Percentiles rank a stretch among this genome's conserved stretches.
phyloP scores from a whole-genome alignment of 768 basidiomycete genomes.

The Lactarius evosmus region DNA sequence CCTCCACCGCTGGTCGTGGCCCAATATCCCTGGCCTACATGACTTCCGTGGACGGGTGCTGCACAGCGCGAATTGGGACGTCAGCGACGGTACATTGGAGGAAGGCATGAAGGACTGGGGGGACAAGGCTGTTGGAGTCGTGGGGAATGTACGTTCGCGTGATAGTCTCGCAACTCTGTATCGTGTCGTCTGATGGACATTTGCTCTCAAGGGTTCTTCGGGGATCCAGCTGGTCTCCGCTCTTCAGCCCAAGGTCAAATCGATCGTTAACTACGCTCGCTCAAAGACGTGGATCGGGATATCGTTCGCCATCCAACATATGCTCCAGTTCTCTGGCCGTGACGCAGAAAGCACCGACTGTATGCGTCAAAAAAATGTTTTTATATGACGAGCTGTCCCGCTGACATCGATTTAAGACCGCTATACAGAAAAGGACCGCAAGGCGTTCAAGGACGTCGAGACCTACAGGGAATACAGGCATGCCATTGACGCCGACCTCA shows the following conservation, averaged over 20 bases:
- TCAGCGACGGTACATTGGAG: conserved; percentile 13
- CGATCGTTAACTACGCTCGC: conserved; percentile 30
- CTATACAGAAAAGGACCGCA: conserved; percentile 30
- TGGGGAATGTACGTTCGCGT: too few species aligned
- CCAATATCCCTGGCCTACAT: conserved; percentile 36
- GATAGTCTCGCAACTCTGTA: too few species aligned
- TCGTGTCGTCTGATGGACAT: background rate
- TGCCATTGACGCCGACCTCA: conserved; percentile 29
- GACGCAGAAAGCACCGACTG: conserved; percentile 17
- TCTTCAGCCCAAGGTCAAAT: conserved; percentile 27
- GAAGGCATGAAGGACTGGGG: conserved; percentile 28
- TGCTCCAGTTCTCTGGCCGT: conserved; percentile 14
- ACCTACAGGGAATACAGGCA: conserved; percentile 27
- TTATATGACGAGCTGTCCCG: background rate
- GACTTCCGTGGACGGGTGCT: conserved; percentile 37
- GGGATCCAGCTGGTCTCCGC: conserved; percentile 32
- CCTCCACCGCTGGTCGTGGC: too few species aligned
- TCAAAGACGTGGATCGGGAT: conserved; percentile 29
- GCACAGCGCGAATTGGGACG: conserved; percentile 39
- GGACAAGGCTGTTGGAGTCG: conserved; percentile 29
- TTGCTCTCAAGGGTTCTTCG: conserved; percentile 27
- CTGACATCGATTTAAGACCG: conserved; percentile 20
- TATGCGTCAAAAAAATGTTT: background rate
- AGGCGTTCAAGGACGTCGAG: conserved; percentile 27
- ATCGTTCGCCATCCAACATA: conserved; percentile 23